Percentiles rank a stretch among this genome's conserved stretches.
phyloP scores from a whole-genome alignment of 176 grass and related monocot species.

The Calamus simplicifolius region DNA sequence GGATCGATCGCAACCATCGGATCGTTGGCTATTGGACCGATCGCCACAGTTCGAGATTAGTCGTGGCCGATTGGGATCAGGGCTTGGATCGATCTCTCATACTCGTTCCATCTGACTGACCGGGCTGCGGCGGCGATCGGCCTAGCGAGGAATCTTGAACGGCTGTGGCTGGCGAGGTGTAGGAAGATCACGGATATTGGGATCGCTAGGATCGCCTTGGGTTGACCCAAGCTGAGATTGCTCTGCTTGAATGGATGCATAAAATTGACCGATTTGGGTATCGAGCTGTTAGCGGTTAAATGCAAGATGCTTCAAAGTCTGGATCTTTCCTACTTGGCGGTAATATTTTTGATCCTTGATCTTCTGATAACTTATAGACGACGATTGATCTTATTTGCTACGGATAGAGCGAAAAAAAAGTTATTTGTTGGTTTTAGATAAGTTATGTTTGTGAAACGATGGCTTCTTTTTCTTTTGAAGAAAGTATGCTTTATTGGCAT shows the following conservation, averaged over 20 bases:
- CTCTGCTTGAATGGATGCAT: conserved; percentile 78
- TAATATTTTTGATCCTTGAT: conserved; percentile 21
- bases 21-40: too few relatives aligned
- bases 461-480: too few relatives aligned
- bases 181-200: conserved; percentile 67
- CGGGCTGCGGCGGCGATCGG: conserved; percentile 39
- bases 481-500: too few relatives aligned
- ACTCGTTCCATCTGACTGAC: conserved; percentile 48
- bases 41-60: too few relatives aligned
- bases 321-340: conserved; percentile 80
- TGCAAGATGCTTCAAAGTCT: conserved; percentile 52
- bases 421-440: too few relatives aligned
- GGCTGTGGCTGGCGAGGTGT: conserved; percentile 52
- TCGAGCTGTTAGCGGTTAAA: conserved; percentile 54
- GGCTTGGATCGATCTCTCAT: conserved; percentile 75
- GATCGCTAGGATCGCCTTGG: conserved; percentile 70
- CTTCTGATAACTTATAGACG: too few relatives aligned
- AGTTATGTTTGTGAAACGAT: too few relatives aligned
- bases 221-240: conserved; percentile 44
- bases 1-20: too few relatives aligned
- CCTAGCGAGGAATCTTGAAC: conserved; percentile 15
- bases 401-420: too few relatives aligned
- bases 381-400: too few relatives aligned
- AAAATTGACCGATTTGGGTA: conserved; percentile 58
- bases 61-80: too few relatives aligned